Evolutionary conservation across 441 rosid genomes (phyloP), one percentile per base, ranked within the genome.

Genomic region (Pelargonium cotyledonis): DNA sequence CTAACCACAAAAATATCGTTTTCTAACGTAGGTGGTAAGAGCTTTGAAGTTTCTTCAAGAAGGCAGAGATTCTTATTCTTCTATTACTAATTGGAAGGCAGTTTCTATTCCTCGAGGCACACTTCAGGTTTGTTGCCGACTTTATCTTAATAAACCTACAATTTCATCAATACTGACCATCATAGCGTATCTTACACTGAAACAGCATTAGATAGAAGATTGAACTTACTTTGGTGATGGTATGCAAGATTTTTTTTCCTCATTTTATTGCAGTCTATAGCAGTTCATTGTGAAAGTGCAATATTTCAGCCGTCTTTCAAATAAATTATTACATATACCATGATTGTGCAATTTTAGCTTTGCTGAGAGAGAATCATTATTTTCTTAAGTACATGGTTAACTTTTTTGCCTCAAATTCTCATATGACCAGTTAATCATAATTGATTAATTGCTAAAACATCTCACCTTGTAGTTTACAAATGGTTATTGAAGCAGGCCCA

Each of bases 61-160:
- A 68, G 83, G 86, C 43, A 83, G 79, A 63, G 87, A 81, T 70
- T 80, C 85, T 14, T 71, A 81, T 61, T 61, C 64, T 38, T 38
- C 41, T 61, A 23, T 35, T 75, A 64, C 41, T 68, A 86, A 82
- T 73, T 90, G 95, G 86, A 86, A 83, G 74, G 86, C 86, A 71
- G 85, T 88, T 75, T 79, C 81, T 68, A 86, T 95, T 75, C 94
- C 95, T 66, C 95, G 99, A 70, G 99, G 99, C 73, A 92, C 98
- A 23, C 98, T 95, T 77, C 97, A 95, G 98, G 99, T 93, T 78
- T 79, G 94, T 87, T 78, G 72, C 81, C 75, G 43, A 51, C 65
- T 57, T 65, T 38, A 44, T 65, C 75, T 51, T 65, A 62, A 55
- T 66, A 23, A 63, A 57, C 49, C 74, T 58, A 60, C 41, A 53